Conservation (phyloP, 768 basidiomycete species). For the Naganishia randhawae region DNA sequence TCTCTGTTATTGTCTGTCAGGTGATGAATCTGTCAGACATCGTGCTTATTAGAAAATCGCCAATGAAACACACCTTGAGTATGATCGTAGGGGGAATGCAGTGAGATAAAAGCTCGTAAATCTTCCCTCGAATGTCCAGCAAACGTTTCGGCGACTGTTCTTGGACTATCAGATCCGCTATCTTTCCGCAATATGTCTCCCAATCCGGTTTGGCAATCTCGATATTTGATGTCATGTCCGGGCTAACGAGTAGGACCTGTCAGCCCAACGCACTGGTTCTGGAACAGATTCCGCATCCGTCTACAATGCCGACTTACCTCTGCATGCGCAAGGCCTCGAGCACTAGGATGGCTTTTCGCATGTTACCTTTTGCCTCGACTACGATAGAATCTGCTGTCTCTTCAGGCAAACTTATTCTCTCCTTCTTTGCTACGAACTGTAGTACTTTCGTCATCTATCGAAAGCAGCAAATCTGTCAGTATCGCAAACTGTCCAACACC, state of each 20-base stretch:
- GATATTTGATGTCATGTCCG: slow-evolving; percentile 74
- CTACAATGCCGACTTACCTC: slow-evolving; percentile 58
- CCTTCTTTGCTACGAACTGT: slow-evolving; percentile 70
- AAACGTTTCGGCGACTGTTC: slow-evolving; percentile 86
- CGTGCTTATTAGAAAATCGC: background rate
- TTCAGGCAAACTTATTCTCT: slow-evolving; percentile 73
- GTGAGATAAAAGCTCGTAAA: slow-evolving; percentile 92
- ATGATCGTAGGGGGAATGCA: slow-evolving; percentile 93
- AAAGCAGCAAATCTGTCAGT: slow-evolving; percentile 14
- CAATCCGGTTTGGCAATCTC: slow-evolving; percentile 96
- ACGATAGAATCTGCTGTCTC: slow-evolving; percentile 73
- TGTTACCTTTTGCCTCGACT: slow-evolving; percentile 77
- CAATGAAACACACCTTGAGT: slow-evolving; percentile 64
- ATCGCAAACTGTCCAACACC: background rate
- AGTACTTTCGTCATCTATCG: slow-evolving; percentile 75
- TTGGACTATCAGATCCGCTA: slow-evolving; percentile 80
- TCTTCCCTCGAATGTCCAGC: slow-evolving; percentile 85
- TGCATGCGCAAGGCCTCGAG: slow-evolving; percentile 97
- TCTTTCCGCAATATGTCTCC: slow-evolving; percentile 92
- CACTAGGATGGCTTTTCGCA: slow-evolving; percentile 89
- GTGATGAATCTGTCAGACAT: background rate
- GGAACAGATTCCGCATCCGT: background rate
- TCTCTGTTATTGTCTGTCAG: slow-evolving; percentile 81
- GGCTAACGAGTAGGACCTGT: slow-evolving; percentile 54
- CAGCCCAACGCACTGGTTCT: too few species aligned